These are phyloP conservation scores for Leishmania arabica DNA, from an alignment of 208 protist species.

Conservation along the genomic window DNA sequence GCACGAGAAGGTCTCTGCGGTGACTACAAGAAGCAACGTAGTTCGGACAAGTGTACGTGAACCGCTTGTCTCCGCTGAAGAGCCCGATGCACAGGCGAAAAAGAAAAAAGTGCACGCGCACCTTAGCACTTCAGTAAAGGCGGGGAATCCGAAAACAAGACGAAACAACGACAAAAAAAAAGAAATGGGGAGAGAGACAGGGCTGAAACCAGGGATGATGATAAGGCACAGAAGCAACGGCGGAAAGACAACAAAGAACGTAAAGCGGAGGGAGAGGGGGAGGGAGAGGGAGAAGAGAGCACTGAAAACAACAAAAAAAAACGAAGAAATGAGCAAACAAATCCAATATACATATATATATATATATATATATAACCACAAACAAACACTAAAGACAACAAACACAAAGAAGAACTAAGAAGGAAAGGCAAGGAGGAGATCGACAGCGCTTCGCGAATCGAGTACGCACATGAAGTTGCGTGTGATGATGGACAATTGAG, in stretches of 20 bases:
- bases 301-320: too few relatives aligned
- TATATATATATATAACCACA: background rate
- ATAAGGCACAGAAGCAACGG: background rate
- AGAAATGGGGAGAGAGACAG: background rate
- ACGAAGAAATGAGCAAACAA: too few relatives aligned
- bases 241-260: background rate
- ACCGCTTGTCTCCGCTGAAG: background rate
- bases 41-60: background rate
- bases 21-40: background rate
- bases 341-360: too few relatives aligned
- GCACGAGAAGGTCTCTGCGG: background rate
- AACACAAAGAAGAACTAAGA: background rate
- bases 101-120: background rate
- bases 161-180: background rate
- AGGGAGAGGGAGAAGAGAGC: background rate
- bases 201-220: background rate
- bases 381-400: background rate
- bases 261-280: background rate
- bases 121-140: background rate
- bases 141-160: conserved; percentile 7
- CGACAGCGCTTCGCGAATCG: background rate
- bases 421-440: background rate
- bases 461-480: background rate
- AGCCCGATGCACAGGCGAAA: background rate
- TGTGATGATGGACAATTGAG: background rate